phyloP scores from a whole-genome alignment of 257 asterid genomes.

The Solanum virginianum region DNA sequence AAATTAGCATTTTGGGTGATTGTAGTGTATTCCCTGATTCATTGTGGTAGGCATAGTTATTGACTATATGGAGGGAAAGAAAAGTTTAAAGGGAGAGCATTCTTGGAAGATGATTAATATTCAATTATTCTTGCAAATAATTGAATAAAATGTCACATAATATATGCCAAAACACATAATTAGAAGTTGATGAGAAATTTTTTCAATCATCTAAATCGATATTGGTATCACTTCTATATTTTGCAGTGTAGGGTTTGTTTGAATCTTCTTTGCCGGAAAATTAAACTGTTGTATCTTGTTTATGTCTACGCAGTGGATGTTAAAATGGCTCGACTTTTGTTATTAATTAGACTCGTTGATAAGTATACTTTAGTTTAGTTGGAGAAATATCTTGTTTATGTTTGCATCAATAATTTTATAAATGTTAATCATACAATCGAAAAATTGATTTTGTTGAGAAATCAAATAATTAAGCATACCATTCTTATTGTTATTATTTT shows the following conservation, averaged over 20 bases:
- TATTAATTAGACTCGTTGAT: too few relatives aligned
- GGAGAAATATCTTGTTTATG: too few relatives aligned
- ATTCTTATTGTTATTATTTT: too few relatives aligned
- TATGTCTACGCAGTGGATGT: background rate
- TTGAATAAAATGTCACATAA: background rate
- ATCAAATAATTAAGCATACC: too few relatives aligned
- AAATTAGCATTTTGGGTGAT: background rate
- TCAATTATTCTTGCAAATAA: background rate
- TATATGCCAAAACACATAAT: background rate
- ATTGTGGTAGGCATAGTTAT: background rate
- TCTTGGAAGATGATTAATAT: background rate
- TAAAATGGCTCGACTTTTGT: too few relatives aligned
- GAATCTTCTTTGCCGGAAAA: background rate
- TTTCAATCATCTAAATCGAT: background rate
- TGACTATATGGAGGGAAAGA: background rate
- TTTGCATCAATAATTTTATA: too few relatives aligned
- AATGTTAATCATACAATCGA: too few relatives aligned
- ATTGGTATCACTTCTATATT: background rate
- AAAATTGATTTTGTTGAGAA: background rate
- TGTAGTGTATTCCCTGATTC: background rate
- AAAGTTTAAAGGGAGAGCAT: background rate
- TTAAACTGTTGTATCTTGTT: too few relatives aligned
- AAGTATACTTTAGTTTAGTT: too few relatives aligned
- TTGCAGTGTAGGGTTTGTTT: background rate
- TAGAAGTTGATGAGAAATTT: background rate